Conservation (phyloP, 2,329 filamentous ascomycete genomes). For the Trichoderma sp. region DNA sequence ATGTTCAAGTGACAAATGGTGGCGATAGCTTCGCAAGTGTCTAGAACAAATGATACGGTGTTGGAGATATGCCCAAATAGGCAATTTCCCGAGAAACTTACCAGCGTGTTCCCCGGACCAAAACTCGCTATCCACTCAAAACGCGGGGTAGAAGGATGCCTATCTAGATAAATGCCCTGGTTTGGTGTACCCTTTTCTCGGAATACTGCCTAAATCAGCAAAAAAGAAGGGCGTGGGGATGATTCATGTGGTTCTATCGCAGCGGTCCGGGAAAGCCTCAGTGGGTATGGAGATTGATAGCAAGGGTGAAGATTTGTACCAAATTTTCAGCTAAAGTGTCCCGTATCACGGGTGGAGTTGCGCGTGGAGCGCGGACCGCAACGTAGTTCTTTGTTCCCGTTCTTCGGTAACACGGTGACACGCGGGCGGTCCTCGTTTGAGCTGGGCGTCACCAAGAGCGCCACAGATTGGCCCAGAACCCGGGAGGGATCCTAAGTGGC, state of each 20-base stretch:
- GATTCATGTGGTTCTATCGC: background rate
- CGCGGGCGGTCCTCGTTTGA: background rate
- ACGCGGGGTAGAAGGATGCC: background rate
- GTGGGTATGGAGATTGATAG: background rate
- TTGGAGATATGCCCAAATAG: background rate
- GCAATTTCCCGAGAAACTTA: conserved; percentile 6
- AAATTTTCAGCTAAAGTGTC: background rate
- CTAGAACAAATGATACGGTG: background rate
- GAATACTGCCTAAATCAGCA: background rate
- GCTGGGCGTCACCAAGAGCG: background rate
- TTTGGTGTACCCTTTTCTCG: background rate
- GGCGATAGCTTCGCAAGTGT: conserved; percentile 3
- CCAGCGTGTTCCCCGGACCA: background rate
- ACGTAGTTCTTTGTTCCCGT: background rate
- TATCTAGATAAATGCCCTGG: conserved; percentile 7
- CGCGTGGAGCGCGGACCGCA: conserved; percentile 5
- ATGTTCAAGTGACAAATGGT: background rate
- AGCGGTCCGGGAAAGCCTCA: conserved; percentile 6
- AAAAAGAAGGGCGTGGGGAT: background rate
- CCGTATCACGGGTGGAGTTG: background rate
- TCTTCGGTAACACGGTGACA: conserved; percentile 5
- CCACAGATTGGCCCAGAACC: background rate
- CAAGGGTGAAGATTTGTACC: background rate
- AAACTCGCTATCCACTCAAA: background rate
- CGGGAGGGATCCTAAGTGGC: background rate